Evolutionary conservation across 2,329 filamentous ascomycete species (phyloP).

Genomic region (Fusarium sp.): DNA sequence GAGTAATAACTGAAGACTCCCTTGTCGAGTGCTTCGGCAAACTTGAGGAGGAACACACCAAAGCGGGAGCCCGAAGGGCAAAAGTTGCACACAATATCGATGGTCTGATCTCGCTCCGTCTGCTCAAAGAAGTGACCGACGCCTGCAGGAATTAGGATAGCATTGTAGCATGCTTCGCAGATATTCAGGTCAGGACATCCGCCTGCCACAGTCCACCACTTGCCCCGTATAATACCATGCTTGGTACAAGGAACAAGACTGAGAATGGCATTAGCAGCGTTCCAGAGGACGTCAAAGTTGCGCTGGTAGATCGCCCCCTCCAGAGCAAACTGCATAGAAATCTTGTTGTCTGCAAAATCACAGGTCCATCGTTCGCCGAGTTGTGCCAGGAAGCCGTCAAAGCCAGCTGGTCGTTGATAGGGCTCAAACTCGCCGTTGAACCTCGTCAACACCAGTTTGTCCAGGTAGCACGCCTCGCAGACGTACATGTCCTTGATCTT

Average conservation of each 20-base stretch:
- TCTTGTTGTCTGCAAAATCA: constrained; percentile 33
- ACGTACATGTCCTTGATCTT: constrained; percentile 43
- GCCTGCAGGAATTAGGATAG: constrained; percentile 43
- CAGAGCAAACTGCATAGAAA: constrained; percentile 43
- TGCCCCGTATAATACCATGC: constrained; percentile 46
- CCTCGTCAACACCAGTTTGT: constrained; percentile 46
- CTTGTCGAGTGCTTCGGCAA: constrained; percentile 47
- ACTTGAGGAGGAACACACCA: constrained; percentile 39
- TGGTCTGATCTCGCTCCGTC: constrained; percentile 22
- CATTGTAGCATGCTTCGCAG: constrained; percentile 51
- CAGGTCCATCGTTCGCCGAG: constrained; percentile 42
- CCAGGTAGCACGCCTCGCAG: constrained; percentile 52
- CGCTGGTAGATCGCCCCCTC: constrained; percentile 40
- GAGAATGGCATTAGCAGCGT: constrained; percentile 38
- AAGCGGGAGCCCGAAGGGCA: constrained; percentile 43
- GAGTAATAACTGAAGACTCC: constrained; percentile 47
- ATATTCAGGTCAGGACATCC: constrained; percentile 41
- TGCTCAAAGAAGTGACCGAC: constrained; percentile 47
- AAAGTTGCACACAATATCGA: constrained; percentile 48
- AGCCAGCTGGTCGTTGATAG: constrained; percentile 23
- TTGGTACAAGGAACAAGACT: constrained; percentile 43
- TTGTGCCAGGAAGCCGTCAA: constrained; percentile 40
- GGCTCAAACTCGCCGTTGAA: constrained; percentile 47
- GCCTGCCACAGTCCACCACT: constrained; percentile 50
- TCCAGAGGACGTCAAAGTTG: constrained; percentile 45